Percentiles rank a stretch among this genome's conserved stretches.
Conservation (phyloP, 2,329 filamentous ascomycete genomes). For the Periconia macrospinosa region DNA sequence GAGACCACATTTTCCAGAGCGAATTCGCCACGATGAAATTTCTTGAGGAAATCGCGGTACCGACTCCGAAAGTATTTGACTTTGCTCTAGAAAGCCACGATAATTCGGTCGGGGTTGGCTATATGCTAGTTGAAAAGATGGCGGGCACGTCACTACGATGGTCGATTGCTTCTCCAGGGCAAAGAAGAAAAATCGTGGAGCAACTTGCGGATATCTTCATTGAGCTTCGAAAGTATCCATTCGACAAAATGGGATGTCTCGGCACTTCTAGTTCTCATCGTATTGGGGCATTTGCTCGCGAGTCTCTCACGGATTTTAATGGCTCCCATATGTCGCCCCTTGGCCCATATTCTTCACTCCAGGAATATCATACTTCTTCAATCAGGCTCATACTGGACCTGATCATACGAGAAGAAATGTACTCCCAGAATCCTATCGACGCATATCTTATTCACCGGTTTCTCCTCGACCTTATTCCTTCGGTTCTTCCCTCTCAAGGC, state of each 20-base stretch:
- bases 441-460: constrained; percentile 49
- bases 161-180: constrained; percentile 34
- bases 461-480: constrained; percentile 41
- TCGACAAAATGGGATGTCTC: constrained; percentile 43
- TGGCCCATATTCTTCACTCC: constrained; percentile 40
- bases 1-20: constrained; percentile 10
- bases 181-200: constrained; percentile 40
- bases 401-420: constrained; percentile 43
- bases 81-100: constrained; percentile 8
- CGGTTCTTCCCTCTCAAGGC: constrained; percentile 17
- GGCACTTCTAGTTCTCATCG: constrained; percentile 19
- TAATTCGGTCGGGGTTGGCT: constrained; percentile 8
- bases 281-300: constrained; percentile 43
- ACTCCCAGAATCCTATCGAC: constrained; percentile 33
- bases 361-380: constrained; percentile 41
- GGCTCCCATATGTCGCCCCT: constrained; percentile 28
- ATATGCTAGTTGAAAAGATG: constrained; percentile 12
- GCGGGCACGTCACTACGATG: constrained; percentile 22
- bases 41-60: constrained; percentile 6
- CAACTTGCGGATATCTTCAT: constrained; percentile 46
- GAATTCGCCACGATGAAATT: constrained; percentile 12
- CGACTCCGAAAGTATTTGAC: constrained; percentile 8
- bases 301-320: constrained; percentile 42
- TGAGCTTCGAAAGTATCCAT: constrained; percentile 43
- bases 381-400: constrained; percentile 26